Evolutionary conservation across 2,329 filamentous ascomycete species (phyloP).

Genomic region (Penicillium palitans): DNA sequence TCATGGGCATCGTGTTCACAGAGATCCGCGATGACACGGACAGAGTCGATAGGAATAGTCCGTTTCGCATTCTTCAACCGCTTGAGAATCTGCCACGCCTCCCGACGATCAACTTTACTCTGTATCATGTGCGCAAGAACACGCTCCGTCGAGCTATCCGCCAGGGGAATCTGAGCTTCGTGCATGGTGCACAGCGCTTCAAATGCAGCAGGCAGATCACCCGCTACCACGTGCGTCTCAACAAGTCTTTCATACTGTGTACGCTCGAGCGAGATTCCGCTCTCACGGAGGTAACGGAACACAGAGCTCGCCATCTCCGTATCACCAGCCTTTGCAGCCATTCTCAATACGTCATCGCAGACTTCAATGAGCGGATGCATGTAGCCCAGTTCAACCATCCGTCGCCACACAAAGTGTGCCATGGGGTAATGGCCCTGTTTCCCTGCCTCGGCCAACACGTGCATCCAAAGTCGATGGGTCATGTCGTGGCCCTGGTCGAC

Average conservation of each 20-base stretch:
- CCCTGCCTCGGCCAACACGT: constrained; percentile 74
- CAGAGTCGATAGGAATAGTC: constrained; percentile 51
- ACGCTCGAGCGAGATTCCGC: constrained; percentile 56
- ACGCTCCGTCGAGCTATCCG: constrained; percentile 61
- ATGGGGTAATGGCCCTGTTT: constrained; percentile 62
- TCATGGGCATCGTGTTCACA: constrained; percentile 45
- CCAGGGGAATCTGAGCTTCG: constrained; percentile 59
- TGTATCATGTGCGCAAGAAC: constrained; percentile 60
- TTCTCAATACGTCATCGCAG: constrained; percentile 67
- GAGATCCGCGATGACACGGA: constrained; percentile 53
- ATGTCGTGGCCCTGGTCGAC: constrained; percentile 49
- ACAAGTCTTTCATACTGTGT: constrained; percentile 80
- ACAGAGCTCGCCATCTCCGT: constrained; percentile 68
- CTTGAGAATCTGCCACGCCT: constrained; percentile 60
- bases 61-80: constrained; percentile 53
- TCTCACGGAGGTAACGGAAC: constrained; percentile 63
- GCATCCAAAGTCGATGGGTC: constrained; percentile 63
- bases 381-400: constrained; percentile 59
- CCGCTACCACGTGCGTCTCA: constrained; percentile 63
- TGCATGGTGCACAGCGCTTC: constrained; percentile 73
- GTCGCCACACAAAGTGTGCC: constrained; percentile 70
- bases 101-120: constrained; percentile 48
- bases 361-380: constrained; percentile 65
- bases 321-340: constrained; percentile 70
- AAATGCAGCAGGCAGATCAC: constrained; percentile 66